These are phyloP conservation scores for Vanderwaltozyma polyspora DNA, from an alignment of 805 yeast genomes.

Conservation along the genomic window DNA sequence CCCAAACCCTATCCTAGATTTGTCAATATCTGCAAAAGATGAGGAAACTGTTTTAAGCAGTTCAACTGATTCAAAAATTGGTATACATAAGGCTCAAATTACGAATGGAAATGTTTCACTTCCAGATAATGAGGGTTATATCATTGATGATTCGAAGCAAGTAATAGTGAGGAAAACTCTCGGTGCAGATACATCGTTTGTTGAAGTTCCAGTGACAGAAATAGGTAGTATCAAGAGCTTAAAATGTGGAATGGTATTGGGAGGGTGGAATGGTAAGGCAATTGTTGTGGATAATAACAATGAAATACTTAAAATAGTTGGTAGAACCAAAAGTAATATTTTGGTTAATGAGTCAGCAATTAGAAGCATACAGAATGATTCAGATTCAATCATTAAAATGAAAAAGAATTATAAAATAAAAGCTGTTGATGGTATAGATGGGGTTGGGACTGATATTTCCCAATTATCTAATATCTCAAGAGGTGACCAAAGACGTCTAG, in stretches of 20 bases:
- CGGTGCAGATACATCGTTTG: neutral
- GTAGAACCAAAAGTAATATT: constrained; percentile 16
- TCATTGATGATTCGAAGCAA: neutral
- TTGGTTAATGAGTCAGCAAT: constrained; percentile 15
- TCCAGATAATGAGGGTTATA: neutral
- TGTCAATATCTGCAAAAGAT: constrained; percentile 3
- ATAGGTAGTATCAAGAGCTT: constrained; percentile 10
- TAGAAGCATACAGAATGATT: constrained; percentile 12
- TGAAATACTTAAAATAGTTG: constrained; percentile 1
- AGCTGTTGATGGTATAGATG: neutral
- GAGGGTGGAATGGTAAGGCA: constrained; percentile 19
- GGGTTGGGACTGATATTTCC: neutral
- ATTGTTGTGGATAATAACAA: constrained; percentile 4
- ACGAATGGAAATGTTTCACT: neutral
- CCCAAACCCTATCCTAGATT: constrained; percentile 22
- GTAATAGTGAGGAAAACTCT: neutral
- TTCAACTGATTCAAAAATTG: constrained; percentile 13
- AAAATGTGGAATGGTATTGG: constrained; percentile 4
- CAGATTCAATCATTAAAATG: neutral
- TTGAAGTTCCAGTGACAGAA: constrained; percentile 5
- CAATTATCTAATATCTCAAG: no score
- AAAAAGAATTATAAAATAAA: constrained; percentile 1
- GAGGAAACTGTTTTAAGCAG: constrained; percentile 10
- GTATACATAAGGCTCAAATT: constrained; percentile 5
- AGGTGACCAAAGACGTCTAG: constrained; percentile 13